phyloP scores from a whole-genome alignment of 129 eudicot species.

The Flaveria sonorensis region DNA sequence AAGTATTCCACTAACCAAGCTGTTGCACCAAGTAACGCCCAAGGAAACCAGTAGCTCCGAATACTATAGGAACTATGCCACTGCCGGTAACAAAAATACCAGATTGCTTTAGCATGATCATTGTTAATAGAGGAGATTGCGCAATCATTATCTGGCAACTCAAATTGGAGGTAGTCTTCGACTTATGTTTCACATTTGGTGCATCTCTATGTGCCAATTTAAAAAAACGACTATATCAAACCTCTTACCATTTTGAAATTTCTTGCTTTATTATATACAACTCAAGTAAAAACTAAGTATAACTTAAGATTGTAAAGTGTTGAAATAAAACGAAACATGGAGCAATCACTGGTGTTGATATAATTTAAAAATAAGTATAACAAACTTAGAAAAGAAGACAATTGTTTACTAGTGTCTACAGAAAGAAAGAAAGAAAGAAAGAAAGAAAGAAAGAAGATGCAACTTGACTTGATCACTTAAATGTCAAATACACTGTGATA shows the following conservation, averaged over 20 bases:
- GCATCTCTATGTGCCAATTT: not conserved
- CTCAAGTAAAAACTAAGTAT: not conserved
- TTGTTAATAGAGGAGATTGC: not conserved
- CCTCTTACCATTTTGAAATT: not conserved
- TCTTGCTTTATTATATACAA: not conserved
- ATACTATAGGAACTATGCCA: slow-evolving; percentile 92
- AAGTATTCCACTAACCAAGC: slow-evolving; percentile 60
- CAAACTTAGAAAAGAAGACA: no score
- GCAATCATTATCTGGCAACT: not conserved
- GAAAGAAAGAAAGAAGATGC: no score
- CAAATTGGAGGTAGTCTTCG: no score
- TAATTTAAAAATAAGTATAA: no score
- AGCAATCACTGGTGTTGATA: no score
- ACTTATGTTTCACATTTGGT: not conserved
- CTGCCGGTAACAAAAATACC: slow-evolving; percentile 41
- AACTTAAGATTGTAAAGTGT: not conserved
- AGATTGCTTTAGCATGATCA: slow-evolving; percentile 16
- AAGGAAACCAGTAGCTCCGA: slow-evolving; percentile 97
- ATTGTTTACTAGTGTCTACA: no score
- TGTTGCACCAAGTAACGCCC: slow-evolving; percentile 96
- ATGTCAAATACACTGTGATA: no score
- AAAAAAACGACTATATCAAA: not conserved
- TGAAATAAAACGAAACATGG: not conserved
- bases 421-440: no score
- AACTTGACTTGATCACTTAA: no score